These are phyloP conservation scores for Quercus tomentella DNA, from an alignment of 331 rosid species.

Conservation along the genomic window DNA sequence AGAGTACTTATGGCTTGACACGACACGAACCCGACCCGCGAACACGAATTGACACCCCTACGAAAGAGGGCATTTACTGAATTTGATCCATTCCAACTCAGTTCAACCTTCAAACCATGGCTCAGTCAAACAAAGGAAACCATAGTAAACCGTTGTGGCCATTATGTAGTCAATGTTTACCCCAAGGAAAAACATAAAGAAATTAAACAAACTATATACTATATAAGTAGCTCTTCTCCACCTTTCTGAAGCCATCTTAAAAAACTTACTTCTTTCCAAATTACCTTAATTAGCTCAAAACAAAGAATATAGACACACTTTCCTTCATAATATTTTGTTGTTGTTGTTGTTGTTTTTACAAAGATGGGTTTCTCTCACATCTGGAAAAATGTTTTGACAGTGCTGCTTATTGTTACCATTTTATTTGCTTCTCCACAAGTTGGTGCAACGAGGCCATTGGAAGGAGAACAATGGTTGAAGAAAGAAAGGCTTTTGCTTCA, in stretches of 20 bases:
- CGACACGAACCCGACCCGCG: too few species aligned
- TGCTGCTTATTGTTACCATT: constrained; percentile 24
- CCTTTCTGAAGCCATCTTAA: not conserved
- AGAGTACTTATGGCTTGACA: too few species aligned
- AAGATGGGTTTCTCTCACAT: constrained; percentile 22
- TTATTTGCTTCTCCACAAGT: constrained; percentile 27
- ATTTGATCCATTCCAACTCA: constrained; percentile 20
- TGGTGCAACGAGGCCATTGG: constrained; percentile 43
- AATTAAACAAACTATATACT: not conserved
- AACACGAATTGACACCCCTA: too few species aligned
- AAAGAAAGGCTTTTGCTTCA: too few species aligned
- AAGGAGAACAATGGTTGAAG: constrained; percentile 6
- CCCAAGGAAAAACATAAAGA: not conserved
- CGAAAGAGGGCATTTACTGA: not conserved
- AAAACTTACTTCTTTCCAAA: not conserved
- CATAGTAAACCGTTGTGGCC: not conserved
- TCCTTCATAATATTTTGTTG: not conserved
- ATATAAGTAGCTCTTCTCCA: not conserved
- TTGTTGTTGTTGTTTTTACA: not conserved
- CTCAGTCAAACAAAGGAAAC: constrained; percentile 6
- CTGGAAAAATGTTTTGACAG: constrained; percentile 17
- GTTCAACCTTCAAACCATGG: constrained; percentile 35
- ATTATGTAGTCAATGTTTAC: not conserved
- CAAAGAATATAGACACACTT: not conserved
- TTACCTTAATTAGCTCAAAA: not conserved